Conservation (phyloP, 257 asterid genomes). For the Primulina eburnea region DNA sequence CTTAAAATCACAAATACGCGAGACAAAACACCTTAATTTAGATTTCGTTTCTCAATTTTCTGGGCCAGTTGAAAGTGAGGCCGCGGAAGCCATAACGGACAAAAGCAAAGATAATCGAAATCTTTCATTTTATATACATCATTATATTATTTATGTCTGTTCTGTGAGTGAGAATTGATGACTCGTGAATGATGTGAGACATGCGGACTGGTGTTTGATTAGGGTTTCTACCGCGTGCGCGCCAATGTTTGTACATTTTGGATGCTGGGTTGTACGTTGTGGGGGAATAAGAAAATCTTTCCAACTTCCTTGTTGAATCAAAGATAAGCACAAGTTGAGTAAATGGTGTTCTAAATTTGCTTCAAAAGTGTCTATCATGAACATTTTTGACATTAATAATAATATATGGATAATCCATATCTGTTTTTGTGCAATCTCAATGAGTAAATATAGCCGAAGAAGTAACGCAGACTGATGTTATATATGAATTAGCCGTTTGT, state of each 20-base stretch:
- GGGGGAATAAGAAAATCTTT: too few species aligned
- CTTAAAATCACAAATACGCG: neutral
- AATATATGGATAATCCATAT: too few species aligned
- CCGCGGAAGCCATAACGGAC: conserved; percentile 29
- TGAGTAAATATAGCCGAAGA: too few species aligned
- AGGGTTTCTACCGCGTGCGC: neutral
- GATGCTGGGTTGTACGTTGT: neutral
- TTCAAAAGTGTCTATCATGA: too few species aligned
- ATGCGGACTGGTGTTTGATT: neutral
- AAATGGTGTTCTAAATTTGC: too few species aligned
- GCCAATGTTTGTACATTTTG: neutral
- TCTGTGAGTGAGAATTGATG: neutral
- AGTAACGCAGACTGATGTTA: too few species aligned
- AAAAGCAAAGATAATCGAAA: conserved; percentile 9
- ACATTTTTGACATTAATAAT: too few species aligned
- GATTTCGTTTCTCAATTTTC: neutral
- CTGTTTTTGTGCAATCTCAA: too few species aligned
- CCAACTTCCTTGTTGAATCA: too few species aligned
- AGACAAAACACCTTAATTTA: neutral
- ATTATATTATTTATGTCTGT: too few species aligned
- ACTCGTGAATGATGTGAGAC: neutral
- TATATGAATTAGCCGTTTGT: too few species aligned
- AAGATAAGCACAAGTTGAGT: too few species aligned
- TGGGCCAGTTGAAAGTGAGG: conserved; percentile 17
- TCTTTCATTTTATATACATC: neutral